Conservation (phyloP, 345 rosid species). For the Theobroma cacao region DNA sequence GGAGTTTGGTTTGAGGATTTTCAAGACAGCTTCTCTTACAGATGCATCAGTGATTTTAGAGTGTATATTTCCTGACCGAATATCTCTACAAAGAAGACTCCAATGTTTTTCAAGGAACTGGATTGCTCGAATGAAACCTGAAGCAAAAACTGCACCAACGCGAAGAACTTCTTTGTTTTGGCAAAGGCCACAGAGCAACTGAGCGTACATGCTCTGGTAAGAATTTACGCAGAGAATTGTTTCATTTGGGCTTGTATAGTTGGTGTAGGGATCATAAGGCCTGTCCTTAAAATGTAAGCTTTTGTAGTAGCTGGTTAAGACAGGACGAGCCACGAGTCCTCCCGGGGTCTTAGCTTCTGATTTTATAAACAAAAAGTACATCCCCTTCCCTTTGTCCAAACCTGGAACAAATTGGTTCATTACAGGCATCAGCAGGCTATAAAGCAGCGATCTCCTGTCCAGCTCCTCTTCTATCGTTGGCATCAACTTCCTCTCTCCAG, state of each 20-base stretch:
- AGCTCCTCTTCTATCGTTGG: conserved; percentile 56
- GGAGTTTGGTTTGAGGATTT: conserved; percentile 40
- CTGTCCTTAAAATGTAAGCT: conserved; percentile 48
- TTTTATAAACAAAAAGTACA: conserved; percentile 62
- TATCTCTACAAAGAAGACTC: conserved; percentile 37
- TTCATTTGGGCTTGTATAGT: conserved; percentile 55
- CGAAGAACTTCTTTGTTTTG: conserved; percentile 47
- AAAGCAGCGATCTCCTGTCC: conserved; percentile 46
- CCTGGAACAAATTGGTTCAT: conserved; percentile 47
- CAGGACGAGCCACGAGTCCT: conserved; percentile 59
- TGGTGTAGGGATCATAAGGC: conserved; percentile 48
- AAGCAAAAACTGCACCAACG: conserved; percentile 60
- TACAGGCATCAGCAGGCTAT: conserved; percentile 55
- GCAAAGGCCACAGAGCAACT: conserved; percentile 55
- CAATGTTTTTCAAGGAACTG: conserved; percentile 50
- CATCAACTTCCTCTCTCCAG: conserved; percentile 64
- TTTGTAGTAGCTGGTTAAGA: conserved; percentile 59
- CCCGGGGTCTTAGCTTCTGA: conserved; percentile 56
- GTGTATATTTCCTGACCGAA: conserved; percentile 38
- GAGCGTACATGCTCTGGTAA: conserved; percentile 61
- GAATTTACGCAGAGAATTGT: conserved; percentile 57
- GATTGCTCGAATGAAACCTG: conserved; percentile 60
- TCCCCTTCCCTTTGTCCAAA: conserved; percentile 53
- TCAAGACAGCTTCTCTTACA: conserved; percentile 39
- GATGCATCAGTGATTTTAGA: conserved; percentile 37